Evolutionary conservation across 2,329 filamentous ascomycete species (phyloP).

Genomic region (Penicillium sp.): DNA sequence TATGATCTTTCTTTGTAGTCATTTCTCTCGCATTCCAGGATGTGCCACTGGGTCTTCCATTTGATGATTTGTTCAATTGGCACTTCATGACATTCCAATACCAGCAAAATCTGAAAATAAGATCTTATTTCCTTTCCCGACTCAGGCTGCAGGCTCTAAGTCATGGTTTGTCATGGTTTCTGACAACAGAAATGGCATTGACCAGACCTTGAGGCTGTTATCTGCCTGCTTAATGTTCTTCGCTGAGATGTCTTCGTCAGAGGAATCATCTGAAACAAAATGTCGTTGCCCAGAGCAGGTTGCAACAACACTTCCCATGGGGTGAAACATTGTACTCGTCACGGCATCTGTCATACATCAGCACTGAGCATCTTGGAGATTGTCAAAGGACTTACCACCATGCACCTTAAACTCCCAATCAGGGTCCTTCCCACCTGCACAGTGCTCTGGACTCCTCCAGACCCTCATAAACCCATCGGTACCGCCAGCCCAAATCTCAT

Average conservation of each 20-base stretch:
- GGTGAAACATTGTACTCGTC: constrained; percentile 48
- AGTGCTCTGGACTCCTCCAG: constrained; percentile 49
- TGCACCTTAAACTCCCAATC: constrained; percentile 47
- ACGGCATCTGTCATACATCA: constrained; percentile 43
- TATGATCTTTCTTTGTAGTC: background rate
- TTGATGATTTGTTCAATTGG: background rate
- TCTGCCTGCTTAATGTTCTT: constrained; percentile 20
- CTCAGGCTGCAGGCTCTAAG: background rate
- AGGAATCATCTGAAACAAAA: constrained; percentile 18
- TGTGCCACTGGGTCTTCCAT: background rate
- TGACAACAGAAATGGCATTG: constrained; percentile 26
- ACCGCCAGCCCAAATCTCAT: constrained; percentile 61
- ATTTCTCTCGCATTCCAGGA: background rate
- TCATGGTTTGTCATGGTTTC: background rate
- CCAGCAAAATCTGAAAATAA: background rate
- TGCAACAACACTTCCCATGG: constrained; percentile 47
- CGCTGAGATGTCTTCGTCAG: constrained; percentile 11
- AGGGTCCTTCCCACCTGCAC: constrained; percentile 43
- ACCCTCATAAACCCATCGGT: constrained; percentile 54
- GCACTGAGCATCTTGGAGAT: background rate
- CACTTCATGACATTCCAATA: background rate
- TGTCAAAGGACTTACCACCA: constrained; percentile 36
- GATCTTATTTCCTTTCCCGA: background rate
- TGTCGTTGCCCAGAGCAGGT: constrained; percentile 50
- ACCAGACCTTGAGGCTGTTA: constrained; percentile 44